Evolutionary conservation across 1,139 yeast genomes (phyloP), one percentile per base, ranked within the genome.

Genomic region (Kodamaea fungicola): DNA sequence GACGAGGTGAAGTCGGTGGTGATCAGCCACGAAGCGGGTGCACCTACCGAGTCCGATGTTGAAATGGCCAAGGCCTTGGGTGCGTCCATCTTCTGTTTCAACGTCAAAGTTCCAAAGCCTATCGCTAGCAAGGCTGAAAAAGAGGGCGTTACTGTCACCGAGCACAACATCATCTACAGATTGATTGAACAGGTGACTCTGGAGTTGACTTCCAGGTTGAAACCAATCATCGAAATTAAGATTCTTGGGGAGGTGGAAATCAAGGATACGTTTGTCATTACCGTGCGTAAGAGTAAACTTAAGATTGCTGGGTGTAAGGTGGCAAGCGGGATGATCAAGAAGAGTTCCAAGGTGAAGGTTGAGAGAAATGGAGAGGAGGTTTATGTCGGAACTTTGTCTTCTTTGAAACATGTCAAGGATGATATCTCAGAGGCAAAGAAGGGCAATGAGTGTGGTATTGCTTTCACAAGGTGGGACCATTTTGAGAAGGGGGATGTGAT

Each of bases 271-370:
- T 90, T 92, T 61, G 74, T 74, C 28, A 83, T 90, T 42, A 74
- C 83, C 4, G 61, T 66, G 16, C 62, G 71, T 43, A 67, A 71
- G 43, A 55, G 63, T 12, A 71, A 65, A 49, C 61, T 77, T 38
- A 74, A 72, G 46, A 76, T 92, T 52, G 98, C 97, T 1, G 99
- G 99, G 4, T 86, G 95, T 54, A 81, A 83, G 54, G 89, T 92
- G n/a, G 55, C 64, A 12, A 76, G 74, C 34, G 99, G 99, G 8
- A 58, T 65, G 2, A 61, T 92, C 32, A 74, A 76, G 47, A 72
- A 85, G 45, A 70, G 78, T 9, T 67, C 83, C 1, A 62, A 64
- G 28, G 78, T 89, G 9, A 78, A 83, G 53, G 83, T 92, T 2
- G 49, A 78, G 38, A 74, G 97, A 50, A 62, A 66, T 8, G 71